Conservation (phyloP, 1,284 basidiomycete species). For the Rhodotorula mucilaginosa region DNA sequence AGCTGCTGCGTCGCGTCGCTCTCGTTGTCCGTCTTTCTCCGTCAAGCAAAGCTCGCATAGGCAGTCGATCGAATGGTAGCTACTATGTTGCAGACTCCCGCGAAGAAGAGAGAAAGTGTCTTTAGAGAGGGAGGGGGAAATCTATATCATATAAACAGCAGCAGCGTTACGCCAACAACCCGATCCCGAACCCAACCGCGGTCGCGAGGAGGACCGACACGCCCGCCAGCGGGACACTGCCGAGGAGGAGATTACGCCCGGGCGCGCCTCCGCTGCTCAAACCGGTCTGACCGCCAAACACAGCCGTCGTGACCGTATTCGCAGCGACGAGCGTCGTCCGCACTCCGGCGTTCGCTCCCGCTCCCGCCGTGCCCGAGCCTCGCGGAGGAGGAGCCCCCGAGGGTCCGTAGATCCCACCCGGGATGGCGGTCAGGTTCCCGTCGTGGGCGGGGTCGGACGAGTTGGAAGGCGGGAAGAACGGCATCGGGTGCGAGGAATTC, state of each 20-base stretch:
- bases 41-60: too few species aligned
- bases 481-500: constrained; percentile 15
- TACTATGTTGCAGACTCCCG: too few species aligned
- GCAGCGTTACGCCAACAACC: not conserved
- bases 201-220: not conserved
- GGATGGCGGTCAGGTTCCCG: constrained; percentile 20
- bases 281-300: constrained; percentile 20
- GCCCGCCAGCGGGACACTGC: not conserved
- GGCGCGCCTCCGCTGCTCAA: constrained; percentile 13
- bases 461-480: constrained; percentile 10
- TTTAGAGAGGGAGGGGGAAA: too few species aligned
- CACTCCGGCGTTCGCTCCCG: not conserved
- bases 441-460: constrained; percentile 20
- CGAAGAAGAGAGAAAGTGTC: too few species aligned
- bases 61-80: too few species aligned
- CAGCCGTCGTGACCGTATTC: constrained; percentile 37
- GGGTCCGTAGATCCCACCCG: constrained; percentile 35
- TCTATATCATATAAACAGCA: not conserved
- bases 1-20: too few species aligned
- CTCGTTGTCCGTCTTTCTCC: too few species aligned
- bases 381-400: not conserved
- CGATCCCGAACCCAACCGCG: not conserved
- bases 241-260: too few species aligned
- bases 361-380: not conserved
- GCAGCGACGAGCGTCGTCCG: constrained; percentile 23